Percentiles rank a stretch among this genome's conserved stretches.
Evolutionary conservation across 2,329 filamentous ascomycete genomes (phyloP).

Genomic region (Phoma sp.): DNA sequence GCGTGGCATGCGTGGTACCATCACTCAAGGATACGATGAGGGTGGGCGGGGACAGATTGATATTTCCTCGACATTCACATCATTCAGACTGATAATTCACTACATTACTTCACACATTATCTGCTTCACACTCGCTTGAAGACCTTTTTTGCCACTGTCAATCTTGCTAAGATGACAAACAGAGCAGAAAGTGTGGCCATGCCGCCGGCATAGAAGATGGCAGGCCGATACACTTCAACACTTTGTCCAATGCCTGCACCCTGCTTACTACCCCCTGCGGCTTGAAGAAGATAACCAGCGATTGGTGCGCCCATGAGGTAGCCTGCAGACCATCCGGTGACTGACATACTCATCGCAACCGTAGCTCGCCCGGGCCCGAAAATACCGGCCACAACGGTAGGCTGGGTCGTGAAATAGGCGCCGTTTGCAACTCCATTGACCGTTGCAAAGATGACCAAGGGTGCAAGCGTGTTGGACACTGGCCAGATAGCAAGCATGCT

Average conservation of each 20-base stretch:
- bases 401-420: slow-evolving; percentile 34
- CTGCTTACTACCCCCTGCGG: slow-evolving; percentile 26
- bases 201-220: slow-evolving; percentile 39
- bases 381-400: slow-evolving; percentile 34
- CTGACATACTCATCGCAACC: slow-evolving; percentile 36
- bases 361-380: slow-evolving; percentile 33
- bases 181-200: slow-evolving; percentile 15
- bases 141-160: slow-evolving; percentile 10
- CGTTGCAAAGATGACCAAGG: slow-evolving; percentile 32
- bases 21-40: background rate
- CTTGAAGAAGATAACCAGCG: slow-evolving; percentile 34
- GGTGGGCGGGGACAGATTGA: background rate
- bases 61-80: background rate
- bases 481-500: slow-evolving; percentile 42
- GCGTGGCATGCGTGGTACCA: too few species aligned
- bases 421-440: slow-evolving; percentile 39
- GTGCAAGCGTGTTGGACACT: slow-evolving; percentile 27
- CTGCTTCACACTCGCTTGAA: background rate
- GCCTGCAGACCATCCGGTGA: slow-evolving; percentile 33
- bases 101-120: background rate
- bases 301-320: slow-evolving; percentile 39
- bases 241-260: slow-evolving; percentile 13
- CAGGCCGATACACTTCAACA: slow-evolving; percentile 31
- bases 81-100: background rate
- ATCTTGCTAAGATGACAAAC: slow-evolving; percentile 5